phyloP scores from a whole-genome alignment of 371 early-diverging fungal genomes.

The Nematocida ironsii region DNA sequence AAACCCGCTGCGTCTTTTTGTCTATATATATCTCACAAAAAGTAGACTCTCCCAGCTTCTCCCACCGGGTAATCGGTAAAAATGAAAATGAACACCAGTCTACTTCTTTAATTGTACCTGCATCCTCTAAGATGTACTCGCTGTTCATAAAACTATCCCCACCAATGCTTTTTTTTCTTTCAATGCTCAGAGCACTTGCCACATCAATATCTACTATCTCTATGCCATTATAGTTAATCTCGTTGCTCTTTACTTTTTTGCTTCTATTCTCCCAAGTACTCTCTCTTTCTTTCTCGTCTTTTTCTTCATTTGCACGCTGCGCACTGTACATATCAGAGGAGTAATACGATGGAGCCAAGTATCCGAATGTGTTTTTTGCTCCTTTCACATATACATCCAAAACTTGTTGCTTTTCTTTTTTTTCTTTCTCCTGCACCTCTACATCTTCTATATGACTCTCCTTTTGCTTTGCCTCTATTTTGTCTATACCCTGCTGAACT shows the following conservation, averaged over 20 bases:
- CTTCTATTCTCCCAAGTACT: background rate
- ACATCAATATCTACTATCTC: background rate
- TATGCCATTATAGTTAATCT: background rate
- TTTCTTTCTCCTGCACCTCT: background rate
- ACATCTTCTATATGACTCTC: background rate
- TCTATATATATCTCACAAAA: conserved; percentile 52
- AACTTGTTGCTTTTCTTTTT: background rate
- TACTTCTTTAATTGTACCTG: background rate
- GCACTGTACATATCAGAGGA: background rate
- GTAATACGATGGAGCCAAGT: background rate
- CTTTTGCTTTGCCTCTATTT: background rate
- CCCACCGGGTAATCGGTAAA: conserved; percentile 5
- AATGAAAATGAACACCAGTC: background rate
- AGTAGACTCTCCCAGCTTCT: conserved; percentile 53
- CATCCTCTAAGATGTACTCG: background rate
- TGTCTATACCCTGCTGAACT: background rate
- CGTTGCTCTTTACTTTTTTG: background rate
- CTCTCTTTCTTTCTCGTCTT: background rate
- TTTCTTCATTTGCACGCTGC: background rate
- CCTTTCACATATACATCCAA: background rate
- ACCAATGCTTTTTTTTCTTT: background rate
- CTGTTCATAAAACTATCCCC: background rate
- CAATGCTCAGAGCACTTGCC: background rate
- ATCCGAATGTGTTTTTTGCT: background rate
- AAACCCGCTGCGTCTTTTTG: conserved; percentile 1